phyloP scores from a whole-genome alignment of 208 protist genomes.

The Willaertia magna region DNA sequence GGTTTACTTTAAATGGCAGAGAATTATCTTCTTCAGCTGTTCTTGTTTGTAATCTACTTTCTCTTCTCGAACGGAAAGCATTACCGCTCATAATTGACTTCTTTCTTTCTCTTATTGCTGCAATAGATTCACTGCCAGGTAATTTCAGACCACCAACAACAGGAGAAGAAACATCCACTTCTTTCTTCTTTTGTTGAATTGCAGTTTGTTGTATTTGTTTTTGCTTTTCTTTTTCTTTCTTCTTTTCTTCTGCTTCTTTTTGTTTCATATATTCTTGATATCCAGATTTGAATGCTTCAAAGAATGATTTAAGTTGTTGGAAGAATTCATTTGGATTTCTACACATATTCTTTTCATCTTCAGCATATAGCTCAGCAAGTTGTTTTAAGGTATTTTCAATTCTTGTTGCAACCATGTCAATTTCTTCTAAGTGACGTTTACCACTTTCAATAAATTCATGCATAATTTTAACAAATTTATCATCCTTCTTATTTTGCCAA shows the following conservation, averaged over 20 bases:
- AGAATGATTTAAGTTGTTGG: neutral
- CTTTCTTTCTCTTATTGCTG: neutral
- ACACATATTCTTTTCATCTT: neutral
- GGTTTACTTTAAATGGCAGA: neutral
- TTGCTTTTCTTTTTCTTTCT: neutral
- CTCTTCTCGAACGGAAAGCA: neutral
- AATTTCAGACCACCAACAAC: neutral
- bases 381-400: neutral
- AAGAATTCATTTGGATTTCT: neutral
- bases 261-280: neutral
- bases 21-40: neutral
- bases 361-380: neutral
- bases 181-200: neutral
- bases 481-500: neutral
- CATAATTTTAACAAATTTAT: neutral
- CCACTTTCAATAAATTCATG: neutral
- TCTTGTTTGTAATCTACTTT: neutral
- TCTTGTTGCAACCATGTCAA: neutral
- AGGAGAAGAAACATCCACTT: neutral
- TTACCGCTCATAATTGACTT: neutral
- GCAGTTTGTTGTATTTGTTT: neutral
- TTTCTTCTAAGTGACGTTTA: neutral
- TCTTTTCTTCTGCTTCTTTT: neutral
- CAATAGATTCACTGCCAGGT: neutral
- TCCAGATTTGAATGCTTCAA: neutral